A percentile compares a stretch with the other conserved stretches of the same genome.
Evolutionary conservation across 768 basidiomycete genomes (phyloP).

Genomic region (Lentinula guzmanii): DNA sequence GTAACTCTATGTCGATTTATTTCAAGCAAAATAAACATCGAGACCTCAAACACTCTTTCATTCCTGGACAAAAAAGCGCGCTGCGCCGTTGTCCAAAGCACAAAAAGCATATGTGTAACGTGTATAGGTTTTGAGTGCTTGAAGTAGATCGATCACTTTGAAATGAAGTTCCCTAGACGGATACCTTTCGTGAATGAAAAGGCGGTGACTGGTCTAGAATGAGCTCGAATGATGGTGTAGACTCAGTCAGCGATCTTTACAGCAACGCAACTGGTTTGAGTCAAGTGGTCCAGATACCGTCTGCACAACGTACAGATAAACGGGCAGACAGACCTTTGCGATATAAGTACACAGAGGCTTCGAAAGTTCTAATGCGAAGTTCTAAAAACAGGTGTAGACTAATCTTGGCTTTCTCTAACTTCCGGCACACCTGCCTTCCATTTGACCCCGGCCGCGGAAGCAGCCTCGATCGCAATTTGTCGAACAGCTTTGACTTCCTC

Average conservation of each 20-base stretch:
- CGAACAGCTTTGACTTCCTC: constrained; percentile 51
- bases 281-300: not conserved
- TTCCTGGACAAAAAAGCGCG: not conserved
- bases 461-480: constrained; percentile 47
- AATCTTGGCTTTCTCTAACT: constrained; percentile 11
- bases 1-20: not conserved
- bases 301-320: no score
- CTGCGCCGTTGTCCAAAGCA: no score
- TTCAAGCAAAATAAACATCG: not conserved
- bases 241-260: no score
- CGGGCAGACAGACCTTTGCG: no score
- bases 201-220: not conserved
- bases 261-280: not conserved
- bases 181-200: not conserved
- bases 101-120: no score
- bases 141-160: not conserved
- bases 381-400: not conserved
- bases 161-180: not conserved
- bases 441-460: constrained; percentile 36
- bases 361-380: not conserved
- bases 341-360: not conserved
- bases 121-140: no score
- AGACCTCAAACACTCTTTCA: constrained; percentile 1
- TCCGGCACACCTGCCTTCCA: constrained; percentile 55
- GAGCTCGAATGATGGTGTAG: no score